Evolutionary conservation across 2,329 filamentous ascomycete genomes (phyloP).

Genomic region (Lithohypha guttulata): DNA sequence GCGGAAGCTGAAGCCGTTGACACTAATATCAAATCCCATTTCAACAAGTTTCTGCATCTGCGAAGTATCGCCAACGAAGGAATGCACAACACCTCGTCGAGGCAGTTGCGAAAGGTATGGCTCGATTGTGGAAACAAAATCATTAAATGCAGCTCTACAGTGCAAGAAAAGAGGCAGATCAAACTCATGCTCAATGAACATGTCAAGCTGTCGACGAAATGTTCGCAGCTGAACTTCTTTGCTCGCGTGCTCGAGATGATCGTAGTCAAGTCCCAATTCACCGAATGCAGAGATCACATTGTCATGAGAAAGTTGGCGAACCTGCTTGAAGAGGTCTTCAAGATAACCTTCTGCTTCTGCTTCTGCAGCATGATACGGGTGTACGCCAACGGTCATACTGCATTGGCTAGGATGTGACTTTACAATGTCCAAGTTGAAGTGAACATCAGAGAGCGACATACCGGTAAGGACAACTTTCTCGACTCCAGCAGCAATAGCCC

Average conservation of each 20-base stretch:
- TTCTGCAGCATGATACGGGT: slow-evolving; percentile 41
- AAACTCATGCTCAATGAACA: slow-evolving; percentile 25
- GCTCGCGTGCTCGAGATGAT: slow-evolving; percentile 34
- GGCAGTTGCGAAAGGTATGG: slow-evolving; percentile 32
- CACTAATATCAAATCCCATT: slow-evolving; percentile 35
- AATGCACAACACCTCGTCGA: slow-evolving; percentile 14
- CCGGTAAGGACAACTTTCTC: slow-evolving; percentile 19
- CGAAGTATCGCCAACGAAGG: slow-evolving; percentile 15
- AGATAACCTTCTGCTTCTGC: slow-evolving; percentile 25
- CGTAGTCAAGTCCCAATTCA: slow-evolving; percentile 43
- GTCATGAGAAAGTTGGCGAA: slow-evolving; percentile 21
- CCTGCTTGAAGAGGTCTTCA: slow-evolving; percentile 11
- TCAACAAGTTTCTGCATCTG: slow-evolving; percentile 32
- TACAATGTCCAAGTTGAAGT: slow-evolving; percentile 32
- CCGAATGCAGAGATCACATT: slow-evolving; percentile 36
- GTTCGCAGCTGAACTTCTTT: slow-evolving; percentile 33
- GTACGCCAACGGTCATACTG: slow-evolving; percentile 39
- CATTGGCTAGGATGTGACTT: slow-evolving; percentile 27
- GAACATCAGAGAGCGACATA: slow-evolving; percentile 33
- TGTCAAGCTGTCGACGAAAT: slow-evolving; percentile 34
- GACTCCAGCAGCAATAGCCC: slow-evolving; percentile 4
- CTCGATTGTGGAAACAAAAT: slow-evolving; percentile 34
- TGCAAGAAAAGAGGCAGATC: slow-evolving; percentile 26
- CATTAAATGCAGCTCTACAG: slow-evolving; percentile 33
- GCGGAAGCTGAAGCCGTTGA: slow-evolving; percentile 42